Base-by-base conservation (phyloP, 306 rosid species). In the Oemleria cerasiformis region DNA sequence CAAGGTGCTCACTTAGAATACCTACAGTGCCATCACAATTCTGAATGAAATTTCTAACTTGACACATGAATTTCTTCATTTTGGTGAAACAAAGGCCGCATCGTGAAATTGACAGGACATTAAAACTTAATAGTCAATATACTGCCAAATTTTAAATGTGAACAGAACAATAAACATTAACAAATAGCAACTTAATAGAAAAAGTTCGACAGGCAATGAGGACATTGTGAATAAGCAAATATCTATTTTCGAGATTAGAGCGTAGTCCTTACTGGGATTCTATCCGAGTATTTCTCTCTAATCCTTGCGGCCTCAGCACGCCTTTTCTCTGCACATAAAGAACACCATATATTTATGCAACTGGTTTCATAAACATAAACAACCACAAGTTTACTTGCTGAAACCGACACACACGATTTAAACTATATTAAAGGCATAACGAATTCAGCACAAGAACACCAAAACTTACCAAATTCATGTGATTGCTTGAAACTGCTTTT, bases 211-310 rank as follows among this genome's bases (percentile, higher is more conserved):
- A 2, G 10, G 8, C 56, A 50, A n/a, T 5, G 23, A 17, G 11
- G 20, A 50, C 1, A 25, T 1, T 54, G 36, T 7, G n/a, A 54
- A 19, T 4, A 13, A 54, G 60, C n/a, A 19, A 20, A 54, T 50
- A 8, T 0, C 36, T 17, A 54, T n/a, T 3, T 51, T 17, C 11
- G 36, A 53, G 42, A 38, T 50, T 16, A 56, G 13, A 38, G 63
- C 48, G 20, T 45, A 62, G 45, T 73, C 75, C 88, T 83, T 63
- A 86, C 90, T 4, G 88, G 90, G 77, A 86, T 86, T 76, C 88
- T 83, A 56, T 86, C 88, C 14, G 84, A 82, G 65, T 83, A 83
- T 63, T 83, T 79, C 20, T 73, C 82, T 65, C 84, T 79, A 49
- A 79, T 79, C 65, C 84, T 73, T 39, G 77, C 65, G 34, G 84